phyloP scores from a whole-genome alignment of 1,284 basidiomycete genomes.

The Boletus chippewaensis region DNA sequence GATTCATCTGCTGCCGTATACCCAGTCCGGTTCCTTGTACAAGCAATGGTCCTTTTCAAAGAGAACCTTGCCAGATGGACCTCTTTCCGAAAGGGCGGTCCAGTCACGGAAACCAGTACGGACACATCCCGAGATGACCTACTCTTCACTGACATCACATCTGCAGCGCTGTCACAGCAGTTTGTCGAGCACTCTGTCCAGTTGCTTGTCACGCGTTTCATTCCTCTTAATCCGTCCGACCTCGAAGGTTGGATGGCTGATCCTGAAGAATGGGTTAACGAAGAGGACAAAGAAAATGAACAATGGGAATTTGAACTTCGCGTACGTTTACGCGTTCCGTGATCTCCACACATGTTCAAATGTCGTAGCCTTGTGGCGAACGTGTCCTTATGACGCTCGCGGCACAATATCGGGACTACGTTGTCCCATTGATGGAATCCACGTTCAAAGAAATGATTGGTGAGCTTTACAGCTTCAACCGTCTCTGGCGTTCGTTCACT shows the following conservation, averaged over 20 bases:
- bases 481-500: neutral
- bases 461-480: conserved; percentile 28
- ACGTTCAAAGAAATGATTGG: conserved; percentile 52
- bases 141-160: conserved; percentile 15
- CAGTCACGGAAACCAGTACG: conserved; percentile 54
- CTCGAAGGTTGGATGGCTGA: conserved; percentile 75
- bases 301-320: conserved; percentile 86
- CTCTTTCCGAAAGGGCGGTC: conserved; percentile 52
- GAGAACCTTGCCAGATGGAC: conserved; percentile 74
- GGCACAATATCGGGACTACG: conserved; percentile 66
- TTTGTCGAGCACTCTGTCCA: conserved; percentile 77
- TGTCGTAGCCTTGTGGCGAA: conserved; percentile 78
- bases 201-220: conserved; percentile 73
- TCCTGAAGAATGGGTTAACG: conserved; percentile 86
- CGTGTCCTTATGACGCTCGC: conserved; percentile 78
- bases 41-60: conserved; percentile 85
- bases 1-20: conserved; percentile 48
- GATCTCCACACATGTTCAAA: conserved; percentile 4
- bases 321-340: conserved; percentile 35
- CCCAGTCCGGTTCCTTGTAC: conserved; percentile 76
- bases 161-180: conserved; percentile 59
- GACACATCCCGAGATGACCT: conserved; percentile 1
- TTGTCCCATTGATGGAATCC: conserved; percentile 62
- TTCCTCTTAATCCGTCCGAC: conserved; percentile 74
- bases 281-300: conserved; percentile 80